Conservation (phyloP, 805 yeast species). For the Metschnikowia borealis region DNA sequence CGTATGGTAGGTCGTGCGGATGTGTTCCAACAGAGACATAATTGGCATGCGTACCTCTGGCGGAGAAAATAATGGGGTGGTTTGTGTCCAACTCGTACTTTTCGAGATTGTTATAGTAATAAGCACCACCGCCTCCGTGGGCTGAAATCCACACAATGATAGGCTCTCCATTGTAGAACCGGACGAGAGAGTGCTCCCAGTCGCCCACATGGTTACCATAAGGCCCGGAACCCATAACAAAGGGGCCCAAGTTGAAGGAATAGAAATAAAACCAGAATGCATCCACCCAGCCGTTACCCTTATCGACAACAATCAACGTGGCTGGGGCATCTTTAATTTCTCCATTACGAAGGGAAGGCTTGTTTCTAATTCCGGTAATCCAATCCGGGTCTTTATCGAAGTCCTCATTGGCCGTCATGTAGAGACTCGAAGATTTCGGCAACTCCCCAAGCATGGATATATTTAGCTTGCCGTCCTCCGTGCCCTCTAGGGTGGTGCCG, state of each 20-base stretch:
- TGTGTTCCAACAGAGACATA: conserved; percentile 96
- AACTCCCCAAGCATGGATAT: conserved; percentile 30
- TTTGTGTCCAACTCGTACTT: conserved; percentile 43
- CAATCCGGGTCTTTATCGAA: conserved; percentile 73
- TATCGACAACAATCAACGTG: conserved; percentile 76
- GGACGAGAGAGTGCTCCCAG: conserved; percentile 92
- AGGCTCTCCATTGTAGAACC: conserved; percentile 80
- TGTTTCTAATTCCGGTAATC: conserved; percentile 69
- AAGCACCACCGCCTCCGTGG: conserved; percentile 96
- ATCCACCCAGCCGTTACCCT: conserved; percentile 92
- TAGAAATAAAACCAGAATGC: conserved; percentile 96
- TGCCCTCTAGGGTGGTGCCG: conserved; percentile 40
- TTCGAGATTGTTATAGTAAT: conserved; percentile 71
- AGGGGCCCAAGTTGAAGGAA: conserved; percentile 91
- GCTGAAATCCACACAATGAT: conserved; percentile 93
- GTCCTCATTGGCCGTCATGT: conserved; percentile 63
- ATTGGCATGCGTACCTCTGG: conserved; percentile 96
- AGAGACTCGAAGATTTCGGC: conserved; percentile 40
- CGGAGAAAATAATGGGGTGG: conserved; percentile 78
- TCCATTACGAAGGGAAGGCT: conserved; percentile 71
- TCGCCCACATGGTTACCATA: conserved; percentile 97
- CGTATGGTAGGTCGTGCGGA: conserved; percentile 91
- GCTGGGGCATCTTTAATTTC: conserved; percentile 75
- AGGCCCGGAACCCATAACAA: conserved; percentile 96
- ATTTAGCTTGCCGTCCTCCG: conserved; percentile 27